Conservation (phyloP, 306 rosid genomes). For the Crataegus laevigata region DNA sequence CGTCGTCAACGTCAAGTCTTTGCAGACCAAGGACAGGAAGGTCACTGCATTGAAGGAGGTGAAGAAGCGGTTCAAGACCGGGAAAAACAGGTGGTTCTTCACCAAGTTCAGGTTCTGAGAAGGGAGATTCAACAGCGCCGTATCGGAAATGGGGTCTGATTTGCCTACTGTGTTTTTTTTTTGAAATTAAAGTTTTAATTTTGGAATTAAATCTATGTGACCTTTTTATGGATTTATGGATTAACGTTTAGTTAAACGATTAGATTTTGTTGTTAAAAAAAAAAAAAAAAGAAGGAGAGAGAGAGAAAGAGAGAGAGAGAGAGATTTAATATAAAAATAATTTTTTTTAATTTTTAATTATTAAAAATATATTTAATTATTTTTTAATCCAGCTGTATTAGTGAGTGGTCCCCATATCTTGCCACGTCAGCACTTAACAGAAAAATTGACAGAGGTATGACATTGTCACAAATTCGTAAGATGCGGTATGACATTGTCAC, state of each 20-base stretch:
- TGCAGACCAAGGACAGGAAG: slow-evolving; percentile 35
- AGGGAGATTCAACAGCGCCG: neutral
- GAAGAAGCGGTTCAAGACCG: slow-evolving; percentile 46
- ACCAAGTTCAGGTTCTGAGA: slow-evolving; percentile 42
- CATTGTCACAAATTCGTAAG: too few relatives aligned
- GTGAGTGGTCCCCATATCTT: too few relatives aligned
- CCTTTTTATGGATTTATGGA: neutral
- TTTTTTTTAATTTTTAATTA: too few relatives aligned
- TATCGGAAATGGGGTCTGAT: neutral
- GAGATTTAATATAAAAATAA: too few relatives aligned
- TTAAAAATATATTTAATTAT: too few relatives aligned
- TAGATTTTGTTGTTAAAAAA: neutral
- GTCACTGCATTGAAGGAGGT: slow-evolving; percentile 38
- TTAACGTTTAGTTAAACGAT: neutral
- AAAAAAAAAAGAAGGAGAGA: too few relatives aligned
- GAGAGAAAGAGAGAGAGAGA: too few relatives aligned
- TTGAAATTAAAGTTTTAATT: neutral
- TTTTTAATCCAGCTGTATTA: too few relatives aligned
- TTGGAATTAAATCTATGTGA: neutral
- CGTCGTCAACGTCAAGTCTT: slow-evolving; percentile 21
- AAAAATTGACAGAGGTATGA: too few relatives aligned
- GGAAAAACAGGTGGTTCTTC: slow-evolving; percentile 49
- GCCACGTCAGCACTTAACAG: too few relatives aligned
- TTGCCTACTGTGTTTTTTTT: neutral
- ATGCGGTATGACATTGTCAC: too few relatives aligned